Conservation (phyloP, 768 basidiomycete genomes). For the Mycena sanguinolenta region DNA sequence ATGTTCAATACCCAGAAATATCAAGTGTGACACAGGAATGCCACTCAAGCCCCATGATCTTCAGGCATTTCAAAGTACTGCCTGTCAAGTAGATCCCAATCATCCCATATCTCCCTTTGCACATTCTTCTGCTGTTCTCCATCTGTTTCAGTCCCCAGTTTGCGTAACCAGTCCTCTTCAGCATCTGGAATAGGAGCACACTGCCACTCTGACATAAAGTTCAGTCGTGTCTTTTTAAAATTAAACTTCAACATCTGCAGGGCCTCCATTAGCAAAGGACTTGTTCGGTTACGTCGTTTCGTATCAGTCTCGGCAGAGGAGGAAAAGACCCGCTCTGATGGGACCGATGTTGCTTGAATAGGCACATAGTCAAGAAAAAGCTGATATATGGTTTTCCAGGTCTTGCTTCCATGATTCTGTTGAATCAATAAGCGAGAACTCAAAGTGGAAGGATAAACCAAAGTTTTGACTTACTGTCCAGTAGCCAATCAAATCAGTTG, state of each 20-base stretch:
- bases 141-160: slow-evolving; percentile 5
- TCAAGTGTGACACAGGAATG: background rate
- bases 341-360: background rate
- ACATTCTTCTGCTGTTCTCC: background rate
- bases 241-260: slow-evolving; percentile 1
- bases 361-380: background rate
- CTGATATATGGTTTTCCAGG: slow-evolving; percentile 2
- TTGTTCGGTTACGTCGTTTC: background rate
- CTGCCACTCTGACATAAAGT: slow-evolving; percentile 9
- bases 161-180: slow-evolving; percentile 6
- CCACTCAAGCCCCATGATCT: slow-evolving; percentile 1
- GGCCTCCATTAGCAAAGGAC: slow-evolving; percentile 1
- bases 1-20: slow-evolving; percentile 1
- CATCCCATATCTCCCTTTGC: background rate
- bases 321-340: background rate
- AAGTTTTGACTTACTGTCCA: background rate
- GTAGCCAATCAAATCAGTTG: background rate
- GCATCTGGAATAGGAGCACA: background rate
- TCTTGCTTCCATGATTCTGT: slow-evolving; percentile 5
- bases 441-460: background rate
- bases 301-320: slow-evolving; percentile 8
- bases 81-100: slow-evolving; percentile 6
- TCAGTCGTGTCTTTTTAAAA: background rate
- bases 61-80: slow-evolving; percentile 3
- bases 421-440: background rate